Percentiles rank a stretch among this genome's conserved stretches.
These are phyloP conservation scores for Tillandsia leiboldiana DNA, from an alignment of 176 grass and related monocot genomes.

Conservation along the genomic window DNA sequence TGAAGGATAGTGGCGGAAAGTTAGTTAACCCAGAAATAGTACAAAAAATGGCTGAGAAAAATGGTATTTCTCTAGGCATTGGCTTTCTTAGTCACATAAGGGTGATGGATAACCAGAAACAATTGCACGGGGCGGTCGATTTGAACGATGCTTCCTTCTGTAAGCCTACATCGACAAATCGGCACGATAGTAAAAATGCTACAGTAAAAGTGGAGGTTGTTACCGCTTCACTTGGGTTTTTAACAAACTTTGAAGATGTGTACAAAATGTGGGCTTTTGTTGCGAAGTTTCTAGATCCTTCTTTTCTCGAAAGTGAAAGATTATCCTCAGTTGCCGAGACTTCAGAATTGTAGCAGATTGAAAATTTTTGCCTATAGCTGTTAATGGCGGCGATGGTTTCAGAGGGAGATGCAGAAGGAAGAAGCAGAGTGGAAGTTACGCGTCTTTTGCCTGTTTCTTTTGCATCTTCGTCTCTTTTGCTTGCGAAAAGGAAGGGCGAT, in stretches of 20 bases:
- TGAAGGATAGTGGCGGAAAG: conserved; percentile 57
- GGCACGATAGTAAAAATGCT: conserved; percentile 49
- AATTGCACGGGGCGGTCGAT: conserved; percentile 37
- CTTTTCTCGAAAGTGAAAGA: conserved; percentile 66
- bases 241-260: conserved; percentile 96
- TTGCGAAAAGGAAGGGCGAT: conserved; percentile 35
- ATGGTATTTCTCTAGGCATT: conserved; percentile 69
- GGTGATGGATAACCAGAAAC: conserved; percentile 51
- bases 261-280: conserved; percentile 90
- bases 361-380: conserved; percentile 32
- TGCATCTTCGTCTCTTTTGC: conserved; percentile 25
- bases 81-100: conserved; percentile 89
- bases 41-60: conserved; percentile 83
- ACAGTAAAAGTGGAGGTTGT: conserved; percentile 61
- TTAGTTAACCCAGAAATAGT: conserved; percentile 76
- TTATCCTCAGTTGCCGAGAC: conserved; percentile 68
- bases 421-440: conserved; percentile 21
- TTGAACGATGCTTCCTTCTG: conserved; percentile 43
- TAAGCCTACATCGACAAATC: conserved; percentile 38
- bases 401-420: conserved; percentile 3
- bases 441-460: conserved; percentile 34
- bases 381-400: neutral
- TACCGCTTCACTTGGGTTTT: conserved; percentile 91
- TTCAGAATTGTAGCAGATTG: conserved; percentile 36
- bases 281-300: conserved; percentile 76